phyloP scores from a whole-genome alignment of 148 eudicot species.

The Silene uniflora region DNA sequence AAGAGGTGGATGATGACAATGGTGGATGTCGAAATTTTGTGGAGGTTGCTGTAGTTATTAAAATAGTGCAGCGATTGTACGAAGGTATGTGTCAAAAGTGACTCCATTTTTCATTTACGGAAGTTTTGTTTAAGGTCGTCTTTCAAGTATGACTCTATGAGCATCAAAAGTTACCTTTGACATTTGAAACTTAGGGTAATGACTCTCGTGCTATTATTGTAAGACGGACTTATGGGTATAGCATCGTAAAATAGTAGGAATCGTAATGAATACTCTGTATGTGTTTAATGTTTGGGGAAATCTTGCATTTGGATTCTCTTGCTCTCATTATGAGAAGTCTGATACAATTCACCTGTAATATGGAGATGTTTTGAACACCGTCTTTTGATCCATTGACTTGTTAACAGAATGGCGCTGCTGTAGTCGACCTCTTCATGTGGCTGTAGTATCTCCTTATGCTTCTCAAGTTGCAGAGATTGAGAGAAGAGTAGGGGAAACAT shows the following conservation, averaged over 20 bases:
- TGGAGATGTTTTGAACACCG: not conserved
- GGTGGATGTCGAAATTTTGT: constrained; percentile 32
- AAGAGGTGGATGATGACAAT: constrained; percentile 21
- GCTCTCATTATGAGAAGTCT: too few relatives aligned
- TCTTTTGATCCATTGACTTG: not conserved
- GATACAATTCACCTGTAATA: too few relatives aligned
- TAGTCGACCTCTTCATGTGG: constrained; percentile 36
- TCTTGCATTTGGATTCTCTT: not conserved
- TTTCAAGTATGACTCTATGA: too few relatives aligned
- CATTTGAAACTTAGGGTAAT: too few relatives aligned
- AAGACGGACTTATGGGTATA: not conserved
- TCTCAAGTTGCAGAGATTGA: constrained; percentile 52
- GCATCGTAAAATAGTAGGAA: too few relatives aligned
- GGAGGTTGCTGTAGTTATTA: constrained; percentile 36
- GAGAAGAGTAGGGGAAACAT: constrained; percentile 32
- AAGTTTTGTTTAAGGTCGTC: not conserved
- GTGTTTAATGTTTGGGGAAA: not conserved
- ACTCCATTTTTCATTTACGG: not conserved
- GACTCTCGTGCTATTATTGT: too few relatives aligned
- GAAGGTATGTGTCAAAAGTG: constrained; percentile 27
- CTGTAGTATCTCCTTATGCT: constrained; percentile 43
- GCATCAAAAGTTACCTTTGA: too few relatives aligned
- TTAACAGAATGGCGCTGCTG: constrained; percentile 34
- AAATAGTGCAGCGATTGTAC: constrained; percentile 32
- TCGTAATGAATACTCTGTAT: not conserved